phyloP scores from a whole-genome alignment of 495 filamentous ascomycete species.

The Tuber magnatum region DNA sequence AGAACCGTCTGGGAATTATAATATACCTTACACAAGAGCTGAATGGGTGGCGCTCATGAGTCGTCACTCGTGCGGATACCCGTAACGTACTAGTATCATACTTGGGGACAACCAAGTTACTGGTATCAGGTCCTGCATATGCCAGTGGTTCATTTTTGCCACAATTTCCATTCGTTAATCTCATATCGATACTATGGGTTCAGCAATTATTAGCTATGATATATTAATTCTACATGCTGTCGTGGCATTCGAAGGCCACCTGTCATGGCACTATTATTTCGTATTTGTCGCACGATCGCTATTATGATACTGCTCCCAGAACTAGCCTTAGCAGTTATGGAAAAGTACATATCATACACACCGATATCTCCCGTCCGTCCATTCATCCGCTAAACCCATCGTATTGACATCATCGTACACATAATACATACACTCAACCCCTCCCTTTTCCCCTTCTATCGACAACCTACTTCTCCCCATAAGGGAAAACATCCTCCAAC shows the following conservation, averaged over 20 bases:
- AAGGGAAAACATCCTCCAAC: constrained; percentile 85
- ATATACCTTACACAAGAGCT: not conserved
- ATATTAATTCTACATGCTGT: not conserved
- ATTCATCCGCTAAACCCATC: not conserved
- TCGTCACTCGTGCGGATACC: not conserved
- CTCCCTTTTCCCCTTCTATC: not conserved
- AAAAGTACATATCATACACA: not conserved
- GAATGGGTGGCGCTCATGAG: not conserved
- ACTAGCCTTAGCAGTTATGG: not conserved
- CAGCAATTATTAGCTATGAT: not conserved
- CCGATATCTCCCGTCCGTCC: not conserved
- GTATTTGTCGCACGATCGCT: not conserved
- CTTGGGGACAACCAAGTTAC: not conserved
- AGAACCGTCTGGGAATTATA: not conserved
- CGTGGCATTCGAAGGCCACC: not conserved
- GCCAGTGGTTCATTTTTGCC: not conserved
- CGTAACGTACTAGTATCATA: no score
- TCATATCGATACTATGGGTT: not conserved
- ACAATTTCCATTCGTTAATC: not conserved
- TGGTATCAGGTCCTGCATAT: not conserved
- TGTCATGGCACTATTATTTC: not conserved
- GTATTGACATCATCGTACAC: not conserved
- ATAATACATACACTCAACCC: not conserved
- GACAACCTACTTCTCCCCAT: constrained; percentile 22
- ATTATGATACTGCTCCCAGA: not conserved